Base-by-base conservation (phyloP, 352 stramenopile genomes). In the Phytophthora europaea region DNA sequence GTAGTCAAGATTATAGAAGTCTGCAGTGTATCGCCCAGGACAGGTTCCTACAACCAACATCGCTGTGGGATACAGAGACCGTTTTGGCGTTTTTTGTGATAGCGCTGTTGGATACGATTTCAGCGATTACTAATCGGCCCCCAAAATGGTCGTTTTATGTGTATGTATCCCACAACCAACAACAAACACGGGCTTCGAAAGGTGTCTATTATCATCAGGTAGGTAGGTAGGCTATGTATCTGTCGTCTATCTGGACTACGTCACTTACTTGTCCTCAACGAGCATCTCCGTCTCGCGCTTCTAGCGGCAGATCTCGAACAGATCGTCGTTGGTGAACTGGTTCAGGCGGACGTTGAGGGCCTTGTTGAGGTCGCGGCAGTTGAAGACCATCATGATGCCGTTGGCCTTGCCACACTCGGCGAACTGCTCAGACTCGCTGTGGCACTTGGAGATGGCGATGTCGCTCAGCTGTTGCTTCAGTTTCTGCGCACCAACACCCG, bases 381-480 rank as follows among this genome's bases (percentile, higher is more conserved):
- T 83, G 75, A 93, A 89, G 22, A 91, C 79, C 9, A 96, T 85
- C 66, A 94, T 81, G 57, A 96, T 58, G 16, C 82, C 78, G 61
- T 92, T 82, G 45, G 89, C 80, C 59, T 87, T 85, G 31, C 87
- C 84, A 74, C 89, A 96, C 34, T 82, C 70, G 6, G 83, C 87
- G 53, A 96, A 94, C 62, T 88, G 73, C 57, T 81, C 74, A 2
- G 85, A 82, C 16, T 85, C 63, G 51, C 67, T 73, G 62, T 68
- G 82, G 79, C 89, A 96, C 63, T 94, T 96, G 73, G 81, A 67
- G 70, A 94, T 89, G 50, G 89, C 89, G 54, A 94, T 94, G 73
- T 94, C 86, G 65, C 86, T 94, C 55, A 94, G 77, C 64, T 96
- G 84, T 73, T 94, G 86, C 61, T 84, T 88, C 59, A 96, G 67